Conservation (phyloP, 352 stramenopile genomes). For the Globisporangium apiculatum region DNA sequence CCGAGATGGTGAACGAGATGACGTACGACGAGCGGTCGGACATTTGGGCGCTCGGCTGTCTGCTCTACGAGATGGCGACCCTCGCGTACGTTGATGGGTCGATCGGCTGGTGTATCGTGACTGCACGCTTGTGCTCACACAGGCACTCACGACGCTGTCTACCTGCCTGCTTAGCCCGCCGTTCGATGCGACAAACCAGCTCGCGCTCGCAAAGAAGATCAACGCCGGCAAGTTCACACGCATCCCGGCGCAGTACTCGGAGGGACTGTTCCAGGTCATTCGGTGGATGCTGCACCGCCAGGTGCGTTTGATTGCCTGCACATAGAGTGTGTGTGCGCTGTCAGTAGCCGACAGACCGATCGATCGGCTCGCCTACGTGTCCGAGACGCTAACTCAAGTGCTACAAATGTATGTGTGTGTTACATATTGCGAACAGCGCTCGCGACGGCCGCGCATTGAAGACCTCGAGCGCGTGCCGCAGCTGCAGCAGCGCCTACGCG, state of each 20-base stretch:
- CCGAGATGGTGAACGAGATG: slow-evolving; percentile 90
- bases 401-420: background rate
- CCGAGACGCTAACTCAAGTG: background rate
- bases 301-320: slow-evolving; percentile 6
- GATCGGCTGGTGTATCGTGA: too few species aligned
- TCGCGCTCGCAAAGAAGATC: slow-evolving; percentile 92
- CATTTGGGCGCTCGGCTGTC: slow-evolving; percentile 88
- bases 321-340: background rate
- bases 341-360: background rate
- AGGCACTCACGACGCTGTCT: too few species aligned
- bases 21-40: slow-evolving; percentile 90
- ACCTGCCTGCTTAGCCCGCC: slow-evolving; percentile 40
- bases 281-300: slow-evolving; percentile 86
- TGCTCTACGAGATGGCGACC: slow-evolving; percentile 89
- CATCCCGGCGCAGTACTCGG: slow-evolving; percentile 88
- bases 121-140: too few species aligned
- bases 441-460: slow-evolving; percentile 75
- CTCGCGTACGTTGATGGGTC: slow-evolving; percentile 40
- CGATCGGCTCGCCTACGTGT: too few species aligned
- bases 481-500: slow-evolving; percentile 71
- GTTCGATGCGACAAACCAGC: slow-evolving; percentile 90
- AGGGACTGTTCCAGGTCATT: slow-evolving; percentile 87
- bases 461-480: slow-evolving; percentile 80
- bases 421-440: slow-evolving; percentile 24
- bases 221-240: slow-evolving; percentile 88